Evolutionary conservation across 192 early-diverging fungal species (phyloP).

Genomic region (Podila verticillata): DNA sequence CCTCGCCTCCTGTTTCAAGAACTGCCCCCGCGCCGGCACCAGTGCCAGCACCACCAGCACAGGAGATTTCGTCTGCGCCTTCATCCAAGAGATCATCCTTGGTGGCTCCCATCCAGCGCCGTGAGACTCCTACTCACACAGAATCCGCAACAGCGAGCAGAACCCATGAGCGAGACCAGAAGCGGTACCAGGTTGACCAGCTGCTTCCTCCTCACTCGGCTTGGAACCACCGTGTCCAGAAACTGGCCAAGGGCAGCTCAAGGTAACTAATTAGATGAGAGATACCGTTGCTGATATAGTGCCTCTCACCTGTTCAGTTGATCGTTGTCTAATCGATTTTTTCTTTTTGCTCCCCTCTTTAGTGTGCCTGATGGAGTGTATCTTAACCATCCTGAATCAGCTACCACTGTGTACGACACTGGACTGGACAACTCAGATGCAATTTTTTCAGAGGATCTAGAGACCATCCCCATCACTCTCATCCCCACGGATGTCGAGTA

Average conservation of each 20-base stretch:
- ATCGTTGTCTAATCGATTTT: not conserved
- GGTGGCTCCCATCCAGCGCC: constrained; percentile 19
- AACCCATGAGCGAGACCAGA: constrained; percentile 33
- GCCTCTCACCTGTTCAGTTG: no score
- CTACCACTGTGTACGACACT: constrained; percentile 33
- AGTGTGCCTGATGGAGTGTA: constrained; percentile 58
- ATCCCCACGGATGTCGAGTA: constrained; percentile 57
- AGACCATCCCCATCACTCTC: constrained; percentile 54
- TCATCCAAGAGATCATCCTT: constrained; percentile 34
- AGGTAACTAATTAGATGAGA: constrained; percentile 9
- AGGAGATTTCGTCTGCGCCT: constrained; percentile 18
- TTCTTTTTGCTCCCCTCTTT: not conserved
- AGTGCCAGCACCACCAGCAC: not conserved
- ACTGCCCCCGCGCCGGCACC: not conserved
- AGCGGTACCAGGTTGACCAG: constrained; percentile 45
- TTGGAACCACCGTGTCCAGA: constrained; percentile 51
- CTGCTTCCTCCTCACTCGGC: constrained; percentile 45
- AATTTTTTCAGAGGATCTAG: constrained; percentile 50
- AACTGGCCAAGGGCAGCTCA: constrained; percentile 45
- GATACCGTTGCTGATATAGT: no score
- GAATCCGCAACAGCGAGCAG: constrained; percentile 16
- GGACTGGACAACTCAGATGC: constrained; percentile 49
- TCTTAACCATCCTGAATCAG: constrained; percentile 28
- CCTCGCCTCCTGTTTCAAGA: not conserved
- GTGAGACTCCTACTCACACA: constrained; percentile 29